Conservation (phyloP, 768 basidiomycete species). For the Mycena rosella region DNA sequence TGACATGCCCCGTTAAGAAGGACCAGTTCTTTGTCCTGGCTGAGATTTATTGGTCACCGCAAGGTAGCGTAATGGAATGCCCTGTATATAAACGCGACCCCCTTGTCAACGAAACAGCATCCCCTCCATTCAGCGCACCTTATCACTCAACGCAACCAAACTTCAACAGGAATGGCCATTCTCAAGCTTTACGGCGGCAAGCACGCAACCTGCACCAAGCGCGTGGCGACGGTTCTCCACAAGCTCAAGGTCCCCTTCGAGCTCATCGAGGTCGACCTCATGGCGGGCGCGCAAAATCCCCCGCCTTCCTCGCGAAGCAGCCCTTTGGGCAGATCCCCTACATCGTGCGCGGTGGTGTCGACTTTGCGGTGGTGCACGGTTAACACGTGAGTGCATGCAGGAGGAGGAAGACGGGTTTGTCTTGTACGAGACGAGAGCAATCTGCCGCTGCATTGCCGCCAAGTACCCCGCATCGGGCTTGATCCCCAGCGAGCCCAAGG, state of each 20-base stretch:
- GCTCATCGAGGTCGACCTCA: background rate
- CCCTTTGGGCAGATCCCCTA: conserved; percentile 1
- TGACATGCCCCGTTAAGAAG: too few species aligned
- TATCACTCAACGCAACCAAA: too few species aligned
- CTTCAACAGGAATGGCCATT: background rate
- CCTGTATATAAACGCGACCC: too few species aligned
- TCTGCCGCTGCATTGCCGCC: conserved; percentile 45
- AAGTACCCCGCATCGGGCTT: conserved; percentile 34
- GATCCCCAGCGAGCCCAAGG: background rate
- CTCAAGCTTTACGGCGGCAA: background rate
- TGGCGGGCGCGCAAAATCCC: background rate
- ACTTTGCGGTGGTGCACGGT: too few species aligned
- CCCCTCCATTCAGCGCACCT: too few species aligned
- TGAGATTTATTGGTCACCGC: too few species aligned
- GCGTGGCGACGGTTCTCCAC: background rate
- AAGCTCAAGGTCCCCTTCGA: background rate
- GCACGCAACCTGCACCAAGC: background rate
- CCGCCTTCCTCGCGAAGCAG: conserved; percentile 1
- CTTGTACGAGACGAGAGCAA: conserved; percentile 46
- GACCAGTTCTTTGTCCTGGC: too few species aligned
- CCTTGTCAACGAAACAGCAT: too few species aligned
- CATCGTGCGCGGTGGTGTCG: background rate
- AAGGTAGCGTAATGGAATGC: too few species aligned
- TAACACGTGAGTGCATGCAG: background rate
- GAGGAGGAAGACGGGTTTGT: conserved; percentile 43